Conservation (phyloP, 768 basidiomycete genomes). For the Trametes cingulata region DNA sequence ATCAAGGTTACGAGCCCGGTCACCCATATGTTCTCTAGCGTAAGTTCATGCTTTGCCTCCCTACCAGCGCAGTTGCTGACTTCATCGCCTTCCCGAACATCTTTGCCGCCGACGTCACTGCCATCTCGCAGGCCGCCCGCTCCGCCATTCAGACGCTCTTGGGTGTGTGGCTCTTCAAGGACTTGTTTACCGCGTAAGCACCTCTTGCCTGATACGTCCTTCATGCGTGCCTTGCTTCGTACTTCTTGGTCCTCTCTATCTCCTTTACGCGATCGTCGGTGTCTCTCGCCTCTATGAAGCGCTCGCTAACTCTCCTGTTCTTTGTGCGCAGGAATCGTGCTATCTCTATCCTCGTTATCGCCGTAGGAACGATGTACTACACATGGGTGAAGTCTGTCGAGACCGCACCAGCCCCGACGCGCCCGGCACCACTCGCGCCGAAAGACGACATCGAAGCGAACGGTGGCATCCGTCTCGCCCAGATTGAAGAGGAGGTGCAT, state of each 20-base stretch:
- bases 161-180: conserved; percentile 75
- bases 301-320: not conserved
- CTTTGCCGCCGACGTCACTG: conserved; percentile 1
- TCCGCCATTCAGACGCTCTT: conserved; percentile 84
- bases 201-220: conserved; percentile 2
- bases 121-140: conserved; percentile 58
- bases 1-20: conserved; percentile 83
- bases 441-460: conserved; percentile 43
- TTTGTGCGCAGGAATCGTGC: conserved; percentile 52
- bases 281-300: not conserved
- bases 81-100: not conserved
- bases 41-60: conserved; percentile 37
- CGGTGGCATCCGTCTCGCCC: conserved; percentile 24
- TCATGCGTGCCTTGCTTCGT: not conserved
- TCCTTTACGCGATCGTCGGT: not conserved
- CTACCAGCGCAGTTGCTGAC: not conserved
- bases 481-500: conserved; percentile 27
- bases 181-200: conserved; percentile 70
- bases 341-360: conserved; percentile 65
- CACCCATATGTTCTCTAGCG: conserved; percentile 84
- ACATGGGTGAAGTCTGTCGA: conserved; percentile 54
- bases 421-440: conserved; percentile 24
- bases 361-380: conserved; percentile 69
- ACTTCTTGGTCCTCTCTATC: conserved; percentile 3
- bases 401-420: conserved; percentile 23